Percentiles rank a stretch among this genome's conserved stretches.
phyloP scores from a whole-genome alignment of 176 grass and related monocot genomes.

The Areca catechu region DNA sequence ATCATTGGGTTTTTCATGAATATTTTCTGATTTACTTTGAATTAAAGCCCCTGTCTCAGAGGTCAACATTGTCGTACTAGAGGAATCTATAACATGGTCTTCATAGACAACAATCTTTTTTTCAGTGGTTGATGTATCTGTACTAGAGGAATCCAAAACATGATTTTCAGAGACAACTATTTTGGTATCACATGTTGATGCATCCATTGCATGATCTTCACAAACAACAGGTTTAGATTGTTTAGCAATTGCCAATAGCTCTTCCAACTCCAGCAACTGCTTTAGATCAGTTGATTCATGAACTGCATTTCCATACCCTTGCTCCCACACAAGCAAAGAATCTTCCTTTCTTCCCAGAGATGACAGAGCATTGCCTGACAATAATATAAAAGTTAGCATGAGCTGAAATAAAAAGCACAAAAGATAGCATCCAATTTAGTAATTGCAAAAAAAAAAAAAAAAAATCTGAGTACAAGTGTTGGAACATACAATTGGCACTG shows the following conservation, averaged over 20 bases:
- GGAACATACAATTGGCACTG: too few species aligned
- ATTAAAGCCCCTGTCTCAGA: conserved; percentile 13
- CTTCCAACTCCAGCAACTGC: conserved; percentile 81
- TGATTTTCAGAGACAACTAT: conserved; percentile 84
- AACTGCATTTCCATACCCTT: conserved; percentile 76
- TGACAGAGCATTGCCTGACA: conserved; percentile 68
- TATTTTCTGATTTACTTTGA: conserved; percentile 19
- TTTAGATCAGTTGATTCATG: conserved; percentile 73
- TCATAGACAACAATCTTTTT: conserved; percentile 78
- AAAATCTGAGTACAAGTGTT: too few species aligned
- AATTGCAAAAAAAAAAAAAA: too few species aligned
- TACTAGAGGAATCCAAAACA: conserved; percentile 18
- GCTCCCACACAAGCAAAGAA: conserved; percentile 65
- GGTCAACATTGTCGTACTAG: conserved; percentile 24
- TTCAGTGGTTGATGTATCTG: conserved; percentile 33
- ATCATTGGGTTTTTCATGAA: too few species aligned
- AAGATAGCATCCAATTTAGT: too few species aligned
- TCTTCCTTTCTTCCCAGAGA: conserved; percentile 74
- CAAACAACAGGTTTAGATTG: conserved; percentile 24
- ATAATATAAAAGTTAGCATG: neutral
- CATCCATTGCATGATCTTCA: conserved; percentile 34
- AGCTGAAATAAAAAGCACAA: too few species aligned
- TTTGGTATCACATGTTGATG: conserved; percentile 75
- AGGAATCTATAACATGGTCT: conserved; percentile 28
- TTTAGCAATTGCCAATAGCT: conserved; percentile 57